These are phyloP conservation scores for Globisporangium alternatum DNA, from an alignment of 352 stramenopile genomes.

Conservation along the genomic window DNA sequence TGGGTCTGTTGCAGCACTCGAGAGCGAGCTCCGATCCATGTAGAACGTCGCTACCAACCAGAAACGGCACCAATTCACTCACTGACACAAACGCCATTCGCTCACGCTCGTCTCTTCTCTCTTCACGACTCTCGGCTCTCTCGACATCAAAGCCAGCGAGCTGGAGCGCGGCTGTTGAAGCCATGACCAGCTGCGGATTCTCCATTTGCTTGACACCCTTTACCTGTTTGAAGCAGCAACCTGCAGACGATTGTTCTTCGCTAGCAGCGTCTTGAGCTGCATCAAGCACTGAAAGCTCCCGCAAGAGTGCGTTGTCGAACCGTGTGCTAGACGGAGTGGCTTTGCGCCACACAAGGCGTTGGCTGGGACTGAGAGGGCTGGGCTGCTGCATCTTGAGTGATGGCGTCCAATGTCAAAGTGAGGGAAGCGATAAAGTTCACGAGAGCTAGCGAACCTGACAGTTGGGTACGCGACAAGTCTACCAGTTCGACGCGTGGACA, in stretches of 20 bases:
- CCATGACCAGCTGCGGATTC: conserved; percentile 55
- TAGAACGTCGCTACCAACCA: conserved; percentile 75
- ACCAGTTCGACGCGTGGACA: no score
- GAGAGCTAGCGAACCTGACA: no score
- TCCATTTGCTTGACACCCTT: conserved; percentile 36
- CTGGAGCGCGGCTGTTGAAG: conserved; percentile 42
- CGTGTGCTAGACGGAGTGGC: conserved; percentile 18
- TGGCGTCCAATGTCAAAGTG: no score
- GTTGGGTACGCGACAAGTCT: no score
- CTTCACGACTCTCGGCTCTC: background rate
- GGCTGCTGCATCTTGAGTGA: background rate
- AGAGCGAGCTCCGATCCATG: conserved; percentile 68
- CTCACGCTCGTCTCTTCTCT: background rate
- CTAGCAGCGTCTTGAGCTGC: conserved; percentile 5
- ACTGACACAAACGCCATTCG: conserved; percentile 26
- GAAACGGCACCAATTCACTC: conserved; percentile 45
- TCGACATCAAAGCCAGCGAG: conserved; percentile 58
- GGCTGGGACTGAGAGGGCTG: conserved; percentile 9
- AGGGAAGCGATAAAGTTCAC: no score
- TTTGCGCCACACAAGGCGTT: conserved; percentile 43
- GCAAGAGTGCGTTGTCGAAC: conserved; percentile 67
- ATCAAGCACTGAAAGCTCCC: conserved; percentile 52
- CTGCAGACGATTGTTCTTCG: no score
- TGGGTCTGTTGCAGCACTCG: conserved; percentile 90
- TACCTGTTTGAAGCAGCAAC: no score